phyloP scores from a whole-genome alignment of 768 basidiomycete genomes.

The Phlegmacium glaucopus region DNA sequence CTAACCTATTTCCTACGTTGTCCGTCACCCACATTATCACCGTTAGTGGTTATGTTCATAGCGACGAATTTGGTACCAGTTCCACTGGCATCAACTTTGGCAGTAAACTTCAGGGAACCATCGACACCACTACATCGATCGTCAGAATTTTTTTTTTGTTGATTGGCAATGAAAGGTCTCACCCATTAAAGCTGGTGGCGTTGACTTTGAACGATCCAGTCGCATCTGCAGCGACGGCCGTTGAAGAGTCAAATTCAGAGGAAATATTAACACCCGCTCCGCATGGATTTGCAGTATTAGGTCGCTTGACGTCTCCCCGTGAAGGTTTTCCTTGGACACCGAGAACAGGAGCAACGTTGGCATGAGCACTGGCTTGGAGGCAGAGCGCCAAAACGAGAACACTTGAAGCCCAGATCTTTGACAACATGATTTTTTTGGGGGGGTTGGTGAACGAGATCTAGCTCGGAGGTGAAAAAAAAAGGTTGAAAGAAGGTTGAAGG shows the following conservation, averaged over 20 bases:
- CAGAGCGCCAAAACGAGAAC: slow-evolving; percentile 30
- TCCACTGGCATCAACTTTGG: slow-evolving; percentile 44
- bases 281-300: slow-evolving; percentile 33
- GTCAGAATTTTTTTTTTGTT: not conserved
- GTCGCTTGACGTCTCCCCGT: slow-evolving; percentile 32
- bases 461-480: slow-evolving; percentile 14
- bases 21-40: slow-evolving; percentile 36
- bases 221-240: slow-evolving; percentile 32
- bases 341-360: slow-evolving; percentile 40
- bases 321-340: slow-evolving; percentile 28
- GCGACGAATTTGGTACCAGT: slow-evolving; percentile 35
- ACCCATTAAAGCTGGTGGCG: slow-evolving; percentile 48
- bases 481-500: slow-evolving; percentile 4
- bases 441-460: slow-evolving; percentile 5
- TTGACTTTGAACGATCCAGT: slow-evolving; percentile 40
- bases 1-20: not conserved
- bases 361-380: slow-evolving; percentile 38
- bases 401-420: slow-evolving; percentile 25
- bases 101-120: slow-evolving; percentile 45
- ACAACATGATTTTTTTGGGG: slow-evolving; percentile 21
- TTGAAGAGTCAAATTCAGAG: slow-evolving; percentile 34
- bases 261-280: slow-evolving; percentile 38
- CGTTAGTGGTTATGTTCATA: slow-evolving; percentile 41
- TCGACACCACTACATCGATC: slow-evolving; percentile 26
- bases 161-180: not conserved